These are phyloP conservation scores for Phytophthora pini DNA, from an alignment of 352 stramenopile genomes.

Conservation along the genomic window DNA sequence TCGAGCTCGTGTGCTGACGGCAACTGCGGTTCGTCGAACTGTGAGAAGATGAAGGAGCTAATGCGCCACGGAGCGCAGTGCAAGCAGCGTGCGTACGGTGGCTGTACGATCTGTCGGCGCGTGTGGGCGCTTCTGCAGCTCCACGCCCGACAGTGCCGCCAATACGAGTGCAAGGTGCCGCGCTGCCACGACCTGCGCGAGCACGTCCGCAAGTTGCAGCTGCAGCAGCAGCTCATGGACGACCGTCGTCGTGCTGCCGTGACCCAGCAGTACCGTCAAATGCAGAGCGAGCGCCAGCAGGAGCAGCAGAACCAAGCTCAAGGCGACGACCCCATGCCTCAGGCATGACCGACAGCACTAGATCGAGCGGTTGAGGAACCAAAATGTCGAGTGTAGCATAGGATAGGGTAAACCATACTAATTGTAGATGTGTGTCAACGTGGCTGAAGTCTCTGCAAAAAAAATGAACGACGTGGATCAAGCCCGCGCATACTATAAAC, in stretches of 20 bases:
- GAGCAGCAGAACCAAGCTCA: slow-evolving; percentile 41
- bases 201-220: slow-evolving; percentile 94
- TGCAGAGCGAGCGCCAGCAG: slow-evolving; percentile 65
- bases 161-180: slow-evolving; percentile 94
- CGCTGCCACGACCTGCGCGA: slow-evolving; percentile 97
- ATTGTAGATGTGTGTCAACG: slow-evolving; percentile 49
- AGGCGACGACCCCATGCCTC: slow-evolving; percentile 47
- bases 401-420: slow-evolving; percentile 41
- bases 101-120: slow-evolving; percentile 96
- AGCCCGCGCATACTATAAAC: slow-evolving; percentile 27
- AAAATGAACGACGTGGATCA: slow-evolving; percentile 21
- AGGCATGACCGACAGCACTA: slow-evolving; percentile 34
- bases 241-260: slow-evolving; percentile 93
- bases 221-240: slow-evolving; percentile 98
- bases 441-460: slow-evolving; percentile 13
- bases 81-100: slow-evolving; percentile 91
- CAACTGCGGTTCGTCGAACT: slow-evolving; percentile 96
- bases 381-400: slow-evolving; percentile 49
- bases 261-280: slow-evolving; percentile 88
- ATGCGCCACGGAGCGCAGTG: slow-evolving; percentile 96
- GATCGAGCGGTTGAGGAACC: slow-evolving; percentile 22
- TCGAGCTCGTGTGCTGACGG: slow-evolving; percentile 93
- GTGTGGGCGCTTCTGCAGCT: slow-evolving; percentile 98
- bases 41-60: slow-evolving; percentile 98
- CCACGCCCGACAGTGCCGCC: slow-evolving; percentile 96